phyloP scores from a whole-genome alignment of 371 early-diverging fungal genomes.

The Rhizopus delemar region DNA sequence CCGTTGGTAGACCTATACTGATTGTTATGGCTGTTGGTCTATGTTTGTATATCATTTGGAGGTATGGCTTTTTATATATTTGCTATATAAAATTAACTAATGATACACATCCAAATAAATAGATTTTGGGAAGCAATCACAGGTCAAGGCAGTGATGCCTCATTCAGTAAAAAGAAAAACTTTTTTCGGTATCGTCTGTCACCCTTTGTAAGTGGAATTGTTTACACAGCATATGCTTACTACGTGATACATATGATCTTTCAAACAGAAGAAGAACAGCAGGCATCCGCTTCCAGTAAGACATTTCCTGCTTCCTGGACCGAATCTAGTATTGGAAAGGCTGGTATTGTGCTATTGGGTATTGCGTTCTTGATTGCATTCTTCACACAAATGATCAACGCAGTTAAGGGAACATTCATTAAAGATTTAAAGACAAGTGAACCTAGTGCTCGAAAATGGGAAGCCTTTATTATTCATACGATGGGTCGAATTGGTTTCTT shows the following conservation, averaged over 20 bases:
- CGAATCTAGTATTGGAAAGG: constrained; percentile 28
- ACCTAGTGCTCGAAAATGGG: constrained; percentile 34
- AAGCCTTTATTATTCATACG: constrained; percentile 34
- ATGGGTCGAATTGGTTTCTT: constrained; percentile 47
- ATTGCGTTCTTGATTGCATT: constrained; percentile 50
- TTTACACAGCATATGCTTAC: constrained; percentile 47
- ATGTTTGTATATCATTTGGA: constrained; percentile 48
- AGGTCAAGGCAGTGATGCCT: constrained; percentile 46
- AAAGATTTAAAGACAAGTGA: constrained; percentile 41
- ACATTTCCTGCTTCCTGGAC: constrained; percentile 51
- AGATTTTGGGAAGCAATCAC: constrained; percentile 53
- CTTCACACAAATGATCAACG: constrained; percentile 46
- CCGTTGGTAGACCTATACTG: constrained; percentile 38
- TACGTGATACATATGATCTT: constrained; percentile 47
- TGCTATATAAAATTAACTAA: background rate
- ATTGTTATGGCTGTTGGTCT: constrained; percentile 49
- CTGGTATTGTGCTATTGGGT: constrained; percentile 40
- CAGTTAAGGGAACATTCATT: constrained; percentile 41
- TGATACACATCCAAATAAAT: background rate
- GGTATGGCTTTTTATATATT: constrained; percentile 18
- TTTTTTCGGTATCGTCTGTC: constrained; percentile 50
- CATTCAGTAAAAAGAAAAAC: constrained; percentile 35
- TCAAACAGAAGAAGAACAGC: constrained; percentile 41
- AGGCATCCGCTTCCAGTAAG: constrained; percentile 34
- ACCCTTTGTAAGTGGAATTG: constrained; percentile 48